Percentiles rank a stretch among this genome's conserved stretches.
Conservation (phyloP, 257 asterid genomes). For the Buddleja alternifolia region DNA sequence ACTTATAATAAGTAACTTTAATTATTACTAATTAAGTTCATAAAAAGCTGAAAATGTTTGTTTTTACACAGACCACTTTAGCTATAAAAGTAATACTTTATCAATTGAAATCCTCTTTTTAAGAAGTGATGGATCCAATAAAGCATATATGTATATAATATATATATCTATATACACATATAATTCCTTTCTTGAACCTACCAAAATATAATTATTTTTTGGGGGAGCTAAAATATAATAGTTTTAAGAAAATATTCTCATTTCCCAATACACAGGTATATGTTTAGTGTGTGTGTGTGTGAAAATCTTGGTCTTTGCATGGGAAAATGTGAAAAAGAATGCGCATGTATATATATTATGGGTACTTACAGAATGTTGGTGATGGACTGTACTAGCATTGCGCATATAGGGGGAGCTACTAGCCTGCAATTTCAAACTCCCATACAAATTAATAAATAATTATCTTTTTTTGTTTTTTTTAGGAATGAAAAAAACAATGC, state of each 20-base stretch:
- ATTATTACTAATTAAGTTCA: conserved; percentile 25
- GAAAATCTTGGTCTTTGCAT: conserved; percentile 47
- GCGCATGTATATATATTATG: conserved; percentile 23
- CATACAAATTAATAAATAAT: not conserved
- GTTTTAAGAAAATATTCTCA: conserved; percentile 35
- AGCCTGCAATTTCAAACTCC: conserved; percentile 53
- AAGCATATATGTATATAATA: conserved; percentile 26
- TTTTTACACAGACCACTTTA: conserved; percentile 27
- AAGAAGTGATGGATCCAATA: conserved; percentile 63
- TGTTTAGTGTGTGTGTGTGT: conserved; percentile 29
- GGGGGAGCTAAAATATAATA: no score
- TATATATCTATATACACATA: no score
- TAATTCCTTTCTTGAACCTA: conserved; percentile 52
- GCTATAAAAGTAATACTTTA: conserved; percentile 3
- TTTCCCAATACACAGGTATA: conserved; percentile 39
- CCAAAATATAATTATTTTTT: conserved; percentile 1
- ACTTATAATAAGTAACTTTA: conserved; percentile 18
- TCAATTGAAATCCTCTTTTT: conserved; percentile 38
- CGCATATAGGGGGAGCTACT: conserved; percentile 70
- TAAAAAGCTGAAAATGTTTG: conserved; percentile 38
- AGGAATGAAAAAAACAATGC: no score
- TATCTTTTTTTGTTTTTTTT: no score
- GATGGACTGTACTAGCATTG: conserved; percentile 51
- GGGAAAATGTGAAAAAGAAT: conserved; percentile 51
- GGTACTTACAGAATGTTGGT: conserved; percentile 66